A percentile compares a stretch with the other conserved stretches of the same genome.
Evolutionary conservation across 768 basidiomycete species (phyloP).

Genomic region (Neoboletus subvelutipes): DNA sequence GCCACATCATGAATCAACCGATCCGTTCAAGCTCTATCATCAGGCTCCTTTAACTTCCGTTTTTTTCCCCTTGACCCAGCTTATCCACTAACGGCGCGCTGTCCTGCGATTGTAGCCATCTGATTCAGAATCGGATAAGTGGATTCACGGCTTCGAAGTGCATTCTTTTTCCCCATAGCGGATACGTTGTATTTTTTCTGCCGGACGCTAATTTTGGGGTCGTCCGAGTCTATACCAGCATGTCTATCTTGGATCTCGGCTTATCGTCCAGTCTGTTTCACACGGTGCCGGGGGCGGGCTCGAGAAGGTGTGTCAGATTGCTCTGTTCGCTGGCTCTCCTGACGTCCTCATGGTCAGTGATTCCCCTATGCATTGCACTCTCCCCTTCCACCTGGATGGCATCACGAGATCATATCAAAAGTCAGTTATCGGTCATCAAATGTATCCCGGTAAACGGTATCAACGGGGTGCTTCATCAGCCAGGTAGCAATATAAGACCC

Average conservation of each 20-base stretch:
- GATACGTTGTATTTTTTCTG: not conserved
- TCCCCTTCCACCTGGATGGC: not conserved
- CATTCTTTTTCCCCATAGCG: not conserved
- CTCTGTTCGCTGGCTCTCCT: not conserved
- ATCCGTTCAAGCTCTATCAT: not conserved
- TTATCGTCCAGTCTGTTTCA: conserved; percentile 2
- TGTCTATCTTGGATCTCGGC: conserved; percentile 3
- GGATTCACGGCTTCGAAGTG: conserved; percentile 10
- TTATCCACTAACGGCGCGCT: not conserved
- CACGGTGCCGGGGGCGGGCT: conserved; percentile 1
- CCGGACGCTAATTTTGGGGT: not conserved
- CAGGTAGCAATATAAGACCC: not conserved
- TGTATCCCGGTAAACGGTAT: not conserved
- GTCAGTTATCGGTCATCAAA: not conserved
- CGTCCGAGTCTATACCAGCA: not conserved
- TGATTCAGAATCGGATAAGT: conserved; percentile 2
- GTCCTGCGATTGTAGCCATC: not conserved
- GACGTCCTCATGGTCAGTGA: conserved; percentile 5
- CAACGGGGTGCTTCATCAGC: not conserved
- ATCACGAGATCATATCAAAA: not conserved
- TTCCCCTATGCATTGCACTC: not conserved
- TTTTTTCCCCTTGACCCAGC: not conserved
- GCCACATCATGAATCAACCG: not conserved
- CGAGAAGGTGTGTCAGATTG: not conserved
- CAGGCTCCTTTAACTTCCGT: not conserved